Conservation (phyloP, 2,329 filamentous ascomycete genomes). For the Trichoderma sp. region DNA sequence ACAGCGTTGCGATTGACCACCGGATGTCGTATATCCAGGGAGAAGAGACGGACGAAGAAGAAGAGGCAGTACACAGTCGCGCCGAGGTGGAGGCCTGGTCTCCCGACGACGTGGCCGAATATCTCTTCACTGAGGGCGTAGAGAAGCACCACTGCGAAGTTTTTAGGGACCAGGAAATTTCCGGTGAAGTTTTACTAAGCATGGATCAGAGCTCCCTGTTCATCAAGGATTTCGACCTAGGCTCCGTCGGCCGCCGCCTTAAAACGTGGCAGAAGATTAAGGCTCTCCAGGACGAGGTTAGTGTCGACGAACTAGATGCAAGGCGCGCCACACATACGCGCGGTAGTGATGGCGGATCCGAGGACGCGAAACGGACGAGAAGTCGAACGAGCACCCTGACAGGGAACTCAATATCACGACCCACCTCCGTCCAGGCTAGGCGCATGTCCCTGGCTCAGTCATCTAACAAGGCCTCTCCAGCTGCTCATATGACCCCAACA, state of each 20-base stretch:
- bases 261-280: conserved; percentile 99
- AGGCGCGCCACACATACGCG: conserved; percentile 55
- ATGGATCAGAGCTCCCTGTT: conserved; percentile 96
- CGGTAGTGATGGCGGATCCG: conserved; percentile 57
- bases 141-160: conserved; percentile 90
- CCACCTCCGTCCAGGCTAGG: conserved; percentile 46
- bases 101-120: conserved; percentile 79
- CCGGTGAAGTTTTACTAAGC: conserved; percentile 84
- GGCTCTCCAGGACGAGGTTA: conserved; percentile 81
- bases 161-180: conserved; percentile 93
- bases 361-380: conserved; percentile 48
- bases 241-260: conserved; percentile 80
- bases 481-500: conserved; percentile 38
- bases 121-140: conserved; percentile 79
- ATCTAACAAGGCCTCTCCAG: conserved; percentile 45
- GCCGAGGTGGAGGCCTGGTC: conserved; percentile 78
- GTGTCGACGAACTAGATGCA: conserved; percentile 42
- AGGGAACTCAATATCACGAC: conserved; percentile 40
- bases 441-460: conserved; percentile 50
- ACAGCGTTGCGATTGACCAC: conserved; percentile 73
- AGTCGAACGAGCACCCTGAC: conserved; percentile 59
- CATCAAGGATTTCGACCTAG: conserved; percentile 91
- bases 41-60: conserved; percentile 94
- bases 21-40: conserved; percentile 89
- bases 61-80: conserved; percentile 64